Evolutionary conservation across 768 basidiomycete genomes (phyloP).

Genomic region (Imleria badia): DNA sequence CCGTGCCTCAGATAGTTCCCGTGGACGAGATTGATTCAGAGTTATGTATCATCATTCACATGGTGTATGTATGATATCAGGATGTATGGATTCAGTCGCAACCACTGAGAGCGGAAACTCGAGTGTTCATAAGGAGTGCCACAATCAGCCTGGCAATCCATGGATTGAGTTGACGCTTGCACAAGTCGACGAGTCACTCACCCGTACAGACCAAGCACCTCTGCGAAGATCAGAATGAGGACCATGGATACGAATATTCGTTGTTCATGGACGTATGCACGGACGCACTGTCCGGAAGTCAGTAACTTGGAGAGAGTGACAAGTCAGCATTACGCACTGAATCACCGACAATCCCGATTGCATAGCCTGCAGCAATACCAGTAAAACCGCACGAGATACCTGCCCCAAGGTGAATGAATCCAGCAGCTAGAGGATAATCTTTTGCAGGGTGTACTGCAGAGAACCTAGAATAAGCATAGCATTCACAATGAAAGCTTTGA

Average conservation of each 20-base stretch:
- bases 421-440: conserved; percentile 80
- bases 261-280: conserved; percentile 88
- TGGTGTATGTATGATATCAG: conserved; percentile 14
- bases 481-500: not conserved
- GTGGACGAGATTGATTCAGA: conserved; percentile 15
- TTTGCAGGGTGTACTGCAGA: conserved; percentile 55
- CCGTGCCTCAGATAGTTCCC: conserved; percentile 14
- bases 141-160: conserved; percentile 65
- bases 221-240: conserved; percentile 89
- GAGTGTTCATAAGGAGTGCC: conserved; percentile 89
- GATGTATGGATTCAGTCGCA: conserved; percentile 19
- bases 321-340: conserved; percentile 54
- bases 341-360: conserved; percentile 93
- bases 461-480: conserved; percentile 16
- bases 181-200: conserved; percentile 33
- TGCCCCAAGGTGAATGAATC: conserved; percentile 90
- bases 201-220: conserved; percentile 90
- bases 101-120: conserved; percentile 44
- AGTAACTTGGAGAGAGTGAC: conserved; percentile 1
- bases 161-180: not conserved
- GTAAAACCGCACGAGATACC: conserved; percentile 90
- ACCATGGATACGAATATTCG: conserved; percentile 96
- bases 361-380: conserved; percentile 90
- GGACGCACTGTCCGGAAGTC: conserved; percentile 62
- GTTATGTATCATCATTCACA: conserved; percentile 6